Evolutionary conservation across 495 filamentous ascomycete genomes (phyloP), one percentile per base, ranked within the genome.

Genomic region (Xylaria bambusicola): DNA sequence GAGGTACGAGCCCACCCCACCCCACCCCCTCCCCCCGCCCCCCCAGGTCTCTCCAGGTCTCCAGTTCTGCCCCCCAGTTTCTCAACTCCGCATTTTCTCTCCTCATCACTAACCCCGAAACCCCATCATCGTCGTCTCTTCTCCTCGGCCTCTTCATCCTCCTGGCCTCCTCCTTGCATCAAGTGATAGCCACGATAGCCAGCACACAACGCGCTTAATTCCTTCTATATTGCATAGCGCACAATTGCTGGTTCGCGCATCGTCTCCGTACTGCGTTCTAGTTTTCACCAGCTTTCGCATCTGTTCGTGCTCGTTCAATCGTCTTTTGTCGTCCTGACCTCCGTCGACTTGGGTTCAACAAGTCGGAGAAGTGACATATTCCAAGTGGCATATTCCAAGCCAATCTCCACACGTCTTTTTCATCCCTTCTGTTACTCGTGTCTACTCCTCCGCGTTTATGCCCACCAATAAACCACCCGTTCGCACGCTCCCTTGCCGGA

Each of bases 11-110:
- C n/a, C n/a, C n/a, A n/a, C 49, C 23, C 26, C 46, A 4, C 15
- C 44, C 44, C 8, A 6, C 27, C 45, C 44, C 40, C 53, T 29
- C 41, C 13, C 46, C 44, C 44, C 17, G 2, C 3, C 24, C 29
- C 49, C 49, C 49, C 49, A 52, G 49, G 31, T 24, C 33, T 29
- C 29, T 31, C 33, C 29, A 1, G 24, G 2, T 17, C 13, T 38
- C 18, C 44, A 58, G 57, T 27, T 59, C 57, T 52, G n/a, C 58
- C 63, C 47, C 64, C 66, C 63, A n/a, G 13, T 2, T 40, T 40
- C 36, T 5, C 66, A 71, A 62, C 68, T 68, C 68, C 62, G 63
- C 68, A 64, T 57, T 58, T 51, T 49, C 41, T 62, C 55, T 60
- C 52, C 64, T 58, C 58, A 47, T 61, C 36, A 40, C 53, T 47